Base-by-base conservation (phyloP, 2,329 filamentous ascomycete species). In the Aspergillus arachidicola region DNA sequence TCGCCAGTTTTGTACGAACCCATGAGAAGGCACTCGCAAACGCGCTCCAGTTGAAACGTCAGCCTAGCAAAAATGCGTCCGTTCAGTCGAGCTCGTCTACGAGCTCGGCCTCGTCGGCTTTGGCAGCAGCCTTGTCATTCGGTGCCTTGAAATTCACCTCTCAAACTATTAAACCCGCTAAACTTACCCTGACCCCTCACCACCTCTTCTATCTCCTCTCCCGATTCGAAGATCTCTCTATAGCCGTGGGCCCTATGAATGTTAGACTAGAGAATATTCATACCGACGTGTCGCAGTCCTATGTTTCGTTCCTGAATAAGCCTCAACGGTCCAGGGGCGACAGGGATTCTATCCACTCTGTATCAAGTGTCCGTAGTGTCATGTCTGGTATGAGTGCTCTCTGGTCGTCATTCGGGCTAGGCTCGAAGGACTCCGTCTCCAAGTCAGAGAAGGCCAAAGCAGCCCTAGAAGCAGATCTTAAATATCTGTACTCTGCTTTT, bases 21-120 rank as follows among this genome's bases (percentile, higher is more conserved):
- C 93, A 99, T 83, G 95, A 99, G 81, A 96, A 96, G 82, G 94
- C 94, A 43, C 87, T 99, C 67, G 95, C 95, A 76, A 98, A 98
- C 82, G 94, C 94, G 72, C 84, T 97, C 66, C 94, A 97, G 79
- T 85, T 96, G 71, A 90, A 90, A 77, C 88, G 92, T 73, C 86
- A 87, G 66, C 82, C 84, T 46, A 83, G 87, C 66, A 90, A 89
- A 72, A 88, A 94, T 87, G 87, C 86, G 69, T 80, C 90, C 64
- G 70, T 75, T 59, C 76, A 74, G 26, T 83, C 87, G 59, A 79
- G 79, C 57, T 81, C 88, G 26, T 84, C 88, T 59, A 83, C 88
- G 41, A 89, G 91, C 36, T 90, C 91, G 34, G 87, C 91, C 14
- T 87, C 89, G 68, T 89, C 89, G 21, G 83, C 85, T 34, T 86